Evolutionary conservation across 441 rosid species (phyloP), one percentile per base, ranked within the genome.

Genomic region (Pelargonium cotyledonis): DNA sequence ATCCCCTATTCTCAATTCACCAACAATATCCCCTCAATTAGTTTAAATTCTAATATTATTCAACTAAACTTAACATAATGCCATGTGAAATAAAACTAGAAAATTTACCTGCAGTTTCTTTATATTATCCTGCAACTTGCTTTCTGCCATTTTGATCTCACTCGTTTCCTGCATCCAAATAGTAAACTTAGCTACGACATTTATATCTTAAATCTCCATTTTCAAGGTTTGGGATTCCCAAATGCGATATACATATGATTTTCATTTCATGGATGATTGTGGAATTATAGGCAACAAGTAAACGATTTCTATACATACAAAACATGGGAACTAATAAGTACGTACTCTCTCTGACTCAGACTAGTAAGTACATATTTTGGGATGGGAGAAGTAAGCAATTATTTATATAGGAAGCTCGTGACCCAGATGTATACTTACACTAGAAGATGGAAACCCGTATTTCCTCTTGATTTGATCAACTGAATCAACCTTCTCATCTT

Each of bases 391-490:
- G 38, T 31, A 31, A 31, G 3, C 38, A 31, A 1, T 35, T 35
- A 35, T 35, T 35, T 35, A 35, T 35, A 35, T 35, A 0, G 16
- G 57, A 2, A 16, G 46, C 44, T 6, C 63, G 6, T 11, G 80
- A 65, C 49, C 11, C 43, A 19, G 72, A 53, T 58, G 53, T 43
- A 41, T 75, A 78, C 90, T 83, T 80, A 90, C 96, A 58, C 80
- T 80, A 3, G 95, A 78, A 2, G 78, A 66, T 31, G 95, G 80
- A 78, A 89, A 89, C 2, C 96, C 96, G 4, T 94, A 94, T 81
- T 80, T 91, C 85, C 86, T 91, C 91, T 91, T 89, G 74, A 94
- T 89, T 78, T 88, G 91, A 73, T 91, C 92, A 10, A 94, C 85
- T 29, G 91, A 65, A 67, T 76, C 81, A 4, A 80, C 72, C 47